Evolutionary conservation across 257 asterid species (phyloP), one percentile per base, ranked within the genome.

Genomic region (Solanum acaule): DNA sequence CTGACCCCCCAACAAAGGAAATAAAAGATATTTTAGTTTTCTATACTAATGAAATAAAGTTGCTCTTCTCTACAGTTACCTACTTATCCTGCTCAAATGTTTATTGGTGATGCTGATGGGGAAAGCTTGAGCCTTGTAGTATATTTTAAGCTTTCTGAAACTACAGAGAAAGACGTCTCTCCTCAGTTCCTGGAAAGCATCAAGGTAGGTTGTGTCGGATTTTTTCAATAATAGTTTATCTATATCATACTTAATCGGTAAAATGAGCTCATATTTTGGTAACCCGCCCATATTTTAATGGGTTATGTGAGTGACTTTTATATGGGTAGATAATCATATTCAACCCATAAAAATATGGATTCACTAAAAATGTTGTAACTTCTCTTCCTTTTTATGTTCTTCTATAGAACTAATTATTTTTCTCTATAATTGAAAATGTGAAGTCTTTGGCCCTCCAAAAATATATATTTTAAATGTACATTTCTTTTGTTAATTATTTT

Each of bases 81-180:
- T 4, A 85, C 97, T 46, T 97, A 97, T 91, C 95, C 98, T 14
- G 92, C 98, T 67, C 91, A 98, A 59, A 89, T 97, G 90, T 97
- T 97, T 91, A 94, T 94, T 88, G 98, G 99, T 22, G 99, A 96
- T 86, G 89, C 93, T 20, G 98, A 96, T 23, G 99, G 99, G 27
- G 98, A 97, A 92, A 98, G 98, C 89, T 90, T 96, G 90, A 94
- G 98, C 91, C 95, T 96, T 46, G 99, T 96, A 23, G 89, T 97
- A 89, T 96, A 94, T 87, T 97, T 95, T 89, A 97, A 94, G 90
- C 94, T 97, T 87, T 93, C 96, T 6, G 99, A 97, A 85, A 93
- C 87, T 86, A 93, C 86, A 38, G 94, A 94, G 79, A 90, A 90
- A 88, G 98, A 94, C 86, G 90, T 93, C 85, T 94, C 99, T 12